Base-by-base conservation (phyloP, 352 stramenopile species). In the Pythium volutum region DNA sequence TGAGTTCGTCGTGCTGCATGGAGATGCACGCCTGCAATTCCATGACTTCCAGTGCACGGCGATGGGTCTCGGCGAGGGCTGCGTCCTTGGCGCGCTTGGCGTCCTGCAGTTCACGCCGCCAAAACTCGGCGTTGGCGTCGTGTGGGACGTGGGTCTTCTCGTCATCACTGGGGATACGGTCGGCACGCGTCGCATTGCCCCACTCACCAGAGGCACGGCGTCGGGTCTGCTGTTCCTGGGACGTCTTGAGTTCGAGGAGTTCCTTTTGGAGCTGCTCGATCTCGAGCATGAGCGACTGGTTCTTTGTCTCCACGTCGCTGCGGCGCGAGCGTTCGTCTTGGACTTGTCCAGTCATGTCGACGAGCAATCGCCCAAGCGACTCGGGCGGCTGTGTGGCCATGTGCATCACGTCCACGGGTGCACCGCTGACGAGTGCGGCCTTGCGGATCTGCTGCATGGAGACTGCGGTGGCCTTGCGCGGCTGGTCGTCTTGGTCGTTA, bases 1-100 rank as follows among this genome's bases (percentile, higher is more conserved):
- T 70, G 20, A 89, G 56, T 63, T 91, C 82, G 51, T 91, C 82
- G 46, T 89, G 75, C 57, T 88, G 77, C 83, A 90, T 92, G 22
- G 83, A 88, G 39, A 89, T 76, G 29, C 74, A 86, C 0, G 83
- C 83, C 31, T 88, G 85, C 8, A 90, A 69, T 55, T 92, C 80
- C 66, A 87, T 73, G 34, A 89, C 73, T 38, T 88, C 74, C 69
- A 88, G 71, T 0, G 78, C 75, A 2, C 72, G 75, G 49, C 81
- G 67, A 10, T 88, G 78, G 2, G 76, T 68, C 22, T 90, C 80
- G 3, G 70, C 74, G 2, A 86, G 52, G 20, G 80, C 78, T 23
- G 79, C 79, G 51, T 90, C 76, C 57, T 81, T 83, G 27, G 62
- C 67, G 25, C 73, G 74, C 54, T 81, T 83, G 2, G 74, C 69